phyloP scores from a whole-genome alignment of 768 basidiomycete species.

The Agrocybe pediades region DNA sequence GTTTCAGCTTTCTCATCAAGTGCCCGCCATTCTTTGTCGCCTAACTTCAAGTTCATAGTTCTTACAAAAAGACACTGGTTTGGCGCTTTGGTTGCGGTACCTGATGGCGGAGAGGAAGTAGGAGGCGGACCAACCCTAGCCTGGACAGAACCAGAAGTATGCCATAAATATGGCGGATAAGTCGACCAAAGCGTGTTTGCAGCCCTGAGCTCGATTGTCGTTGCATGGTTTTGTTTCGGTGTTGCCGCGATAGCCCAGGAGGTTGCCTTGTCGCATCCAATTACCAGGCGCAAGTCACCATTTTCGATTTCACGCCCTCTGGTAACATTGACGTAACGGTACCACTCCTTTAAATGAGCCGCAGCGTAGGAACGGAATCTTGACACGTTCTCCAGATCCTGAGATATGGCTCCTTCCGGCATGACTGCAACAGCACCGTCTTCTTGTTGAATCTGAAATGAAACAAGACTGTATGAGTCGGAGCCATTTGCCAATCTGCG shows the following conservation, averaged over 20 bases:
- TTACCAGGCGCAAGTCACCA: slow-evolving; percentile 26
- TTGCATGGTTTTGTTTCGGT: not conserved
- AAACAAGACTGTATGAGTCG: not conserved
- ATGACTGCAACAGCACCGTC: slow-evolving; percentile 16
- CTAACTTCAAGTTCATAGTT: slow-evolving; percentile 2
- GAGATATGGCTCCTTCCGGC: slow-evolving; percentile 14
- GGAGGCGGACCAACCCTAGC: slow-evolving; percentile 11
- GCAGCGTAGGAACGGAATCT: slow-evolving; percentile 5
- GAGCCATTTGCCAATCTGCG: not conserved
- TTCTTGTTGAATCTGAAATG: slow-evolving; percentile 5
- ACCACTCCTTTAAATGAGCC: slow-evolving; percentile 11
- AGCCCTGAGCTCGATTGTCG: not conserved
- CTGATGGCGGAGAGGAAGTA: too few species aligned
- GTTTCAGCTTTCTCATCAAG: not conserved
- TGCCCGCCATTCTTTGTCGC: not conserved
- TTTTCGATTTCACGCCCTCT: slow-evolving; percentile 18
- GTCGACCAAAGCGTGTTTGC: not conserved
- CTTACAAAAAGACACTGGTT: slow-evolving; percentile 10
- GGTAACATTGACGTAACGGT: slow-evolving; percentile 13
- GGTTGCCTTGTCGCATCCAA: slow-evolving; percentile 22
- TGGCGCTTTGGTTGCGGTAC: not conserved
- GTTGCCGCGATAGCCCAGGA: slow-evolving; percentile 24
- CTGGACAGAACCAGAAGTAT: not conserved
- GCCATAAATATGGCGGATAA: not conserved
- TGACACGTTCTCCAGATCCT: slow-evolving; percentile 6